Base-by-base conservation (phyloP, 163 green algal genomes). In the Prototheca stagnorum region DNA sequence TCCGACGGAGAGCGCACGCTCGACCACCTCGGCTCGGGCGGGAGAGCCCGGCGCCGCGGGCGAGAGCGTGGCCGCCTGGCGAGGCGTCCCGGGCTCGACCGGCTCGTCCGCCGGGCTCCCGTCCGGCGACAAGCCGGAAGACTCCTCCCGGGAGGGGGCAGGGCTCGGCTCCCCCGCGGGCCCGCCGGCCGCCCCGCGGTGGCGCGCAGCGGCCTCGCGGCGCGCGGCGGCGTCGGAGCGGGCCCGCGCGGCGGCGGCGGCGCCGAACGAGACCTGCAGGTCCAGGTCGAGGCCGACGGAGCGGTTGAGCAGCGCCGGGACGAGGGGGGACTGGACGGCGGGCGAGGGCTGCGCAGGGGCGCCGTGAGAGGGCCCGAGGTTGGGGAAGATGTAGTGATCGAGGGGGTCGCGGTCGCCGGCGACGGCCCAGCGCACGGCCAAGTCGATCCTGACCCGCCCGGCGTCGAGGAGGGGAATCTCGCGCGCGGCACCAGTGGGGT, bases 311-410 rank as follows among this genome's bases (percentile, higher is more conserved):
- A 23, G 9, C 14, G 22, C 40, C 20, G 40, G 40, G 11, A 47
- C 22, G 22, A 21, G 40, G 17, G 40, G 40, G 11, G 8, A 9
- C 40, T 47, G 45, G 16, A 17, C 16, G 17, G 39, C 39, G 1
- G 28, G 40, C 24, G 48, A 51, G 9, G 54, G 26, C 33, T 21
- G 27, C 0, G 41, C 2, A 7, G 48, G 17, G 19, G n/a, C n/a
- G n/a, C n/a, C n/a, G n/a, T n/a, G n/a, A n/a, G n/a, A n/a, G n/a
- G n/a, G n/a, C n/a, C n/a, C n/a, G n/a, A n/a, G n/a, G n/a, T n/a
- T n/a, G n/a, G 49, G 62, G 41, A 73, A 76, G 6, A 78, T 31
- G 49, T 78, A 58, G 53, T 78, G 69, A 24, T 68, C 28, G 2
- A 62, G 33, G 0, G 58, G 20, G 4, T 35, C 11, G 25, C 69